Conservation (phyloP, 768 basidiomycete genomes). For the Suillus subluteus region DNA sequence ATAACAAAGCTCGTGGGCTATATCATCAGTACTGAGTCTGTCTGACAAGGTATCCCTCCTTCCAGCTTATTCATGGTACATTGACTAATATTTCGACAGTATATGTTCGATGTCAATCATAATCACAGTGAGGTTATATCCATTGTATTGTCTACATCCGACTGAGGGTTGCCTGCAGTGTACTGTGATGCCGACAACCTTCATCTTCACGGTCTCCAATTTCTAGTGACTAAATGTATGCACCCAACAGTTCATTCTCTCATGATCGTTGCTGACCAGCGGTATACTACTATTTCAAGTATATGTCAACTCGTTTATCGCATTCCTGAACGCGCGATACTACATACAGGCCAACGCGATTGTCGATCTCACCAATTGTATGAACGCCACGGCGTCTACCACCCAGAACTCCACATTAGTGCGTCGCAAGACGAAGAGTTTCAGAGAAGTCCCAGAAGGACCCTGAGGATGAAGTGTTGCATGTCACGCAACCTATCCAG, state of each 20-base stretch:
- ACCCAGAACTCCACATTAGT: not conserved
- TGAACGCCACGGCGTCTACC: not conserved
- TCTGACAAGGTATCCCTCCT: not conserved
- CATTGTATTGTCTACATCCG: not conserved
- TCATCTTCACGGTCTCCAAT: not conserved
- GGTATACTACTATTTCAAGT: not conserved
- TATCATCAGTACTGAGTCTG: not conserved
- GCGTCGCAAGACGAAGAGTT: not conserved
- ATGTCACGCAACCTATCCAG: not conserved
- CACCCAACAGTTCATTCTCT: not conserved
- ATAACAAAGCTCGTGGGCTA: not conserved
- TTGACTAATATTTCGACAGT: not conserved
- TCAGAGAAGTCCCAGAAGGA: not conserved
- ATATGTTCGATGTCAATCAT: not conserved
- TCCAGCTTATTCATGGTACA: not conserved
- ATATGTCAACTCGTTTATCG: not conserved
- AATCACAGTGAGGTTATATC: not conserved
- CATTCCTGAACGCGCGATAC: constrained; percentile 1
- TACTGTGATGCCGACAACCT: not conserved
- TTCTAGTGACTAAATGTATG: not conserved
- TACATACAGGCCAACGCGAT: not conserved
- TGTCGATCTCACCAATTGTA: not conserved
- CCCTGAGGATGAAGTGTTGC: not conserved
- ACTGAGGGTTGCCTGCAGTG: not conserved
- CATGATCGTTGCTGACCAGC: not conserved